Evolutionary conservation across 1,284 basidiomycete species (phyloP), one percentile per base, ranked within the genome.

Genomic region (Coriolopsis trogii): DNA sequence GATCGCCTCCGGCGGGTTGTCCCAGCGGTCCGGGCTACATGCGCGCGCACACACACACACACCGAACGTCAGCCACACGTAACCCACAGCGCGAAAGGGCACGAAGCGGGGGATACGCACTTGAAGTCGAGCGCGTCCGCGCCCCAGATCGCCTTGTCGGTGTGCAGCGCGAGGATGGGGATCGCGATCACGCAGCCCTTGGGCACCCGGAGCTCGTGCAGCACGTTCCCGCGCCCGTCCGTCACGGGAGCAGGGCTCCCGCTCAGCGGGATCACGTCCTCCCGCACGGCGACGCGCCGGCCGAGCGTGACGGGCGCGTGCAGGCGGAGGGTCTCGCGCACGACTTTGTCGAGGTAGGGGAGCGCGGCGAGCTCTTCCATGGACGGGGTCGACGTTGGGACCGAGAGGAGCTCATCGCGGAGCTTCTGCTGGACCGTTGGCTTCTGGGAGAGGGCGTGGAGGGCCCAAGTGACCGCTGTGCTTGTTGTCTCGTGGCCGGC

Each of bases 241-340:
- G 45, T 60, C 52, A 66, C 63, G 4, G 67, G 69, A 58, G 15
- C 71, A 49, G 2, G 70, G 69, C n/a, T n/a, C n/a, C n/a, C n/a
- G n/a, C n/a, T n/a, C n/a, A 74, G 52, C 1, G 73, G 73, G 24
- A 75, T 63, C 6, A 63, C 55, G 24, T 82, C 81, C 55, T 89
- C 84, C 39, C 77, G 69, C 36, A 62, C 64, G 0, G 77, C 76
- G 9, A 77, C 68, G 4, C 90, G 78, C 18, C 77, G 63, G 0
- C 82, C 82, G 2, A 63, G 64, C 0, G 81, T 70, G 0, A 89
- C 85, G 2, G 89, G 88, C 0, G 82, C 61, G 58, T 85, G 74
- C 8, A 91, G 61, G 15, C 91, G 78, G 24, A 93, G 71, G 0
- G 77, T 75, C 68, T 95, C 92, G 24, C 84, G 79, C 3, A 89